phyloP scores from a whole-genome alignment of 2,329 filamentous ascomycete species.

The Coniella lustricola region DNA sequence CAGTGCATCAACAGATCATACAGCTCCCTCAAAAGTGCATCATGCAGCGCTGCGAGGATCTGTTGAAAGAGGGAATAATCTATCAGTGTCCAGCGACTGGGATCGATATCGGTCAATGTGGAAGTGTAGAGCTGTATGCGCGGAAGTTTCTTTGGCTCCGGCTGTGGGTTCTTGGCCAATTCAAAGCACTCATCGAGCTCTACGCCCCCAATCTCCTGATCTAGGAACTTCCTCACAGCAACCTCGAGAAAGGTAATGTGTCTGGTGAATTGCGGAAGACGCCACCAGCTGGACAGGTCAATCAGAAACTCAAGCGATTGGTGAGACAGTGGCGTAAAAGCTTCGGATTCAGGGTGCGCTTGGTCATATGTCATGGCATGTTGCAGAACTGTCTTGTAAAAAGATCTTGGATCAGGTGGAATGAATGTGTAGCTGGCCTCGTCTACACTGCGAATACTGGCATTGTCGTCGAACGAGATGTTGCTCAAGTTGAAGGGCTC shows the following conservation, averaged over 20 bases:
- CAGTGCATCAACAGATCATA: conserved; percentile 82
- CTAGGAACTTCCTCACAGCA: conserved; percentile 73
- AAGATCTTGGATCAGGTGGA: conserved; percentile 72
- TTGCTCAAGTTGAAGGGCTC: conserved; percentile 64
- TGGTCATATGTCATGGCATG: conserved; percentile 64
- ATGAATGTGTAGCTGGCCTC: conserved; percentile 80
- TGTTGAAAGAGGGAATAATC: conserved; percentile 69
- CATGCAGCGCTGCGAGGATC: conserved; percentile 67
- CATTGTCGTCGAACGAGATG: conserved; percentile 53
- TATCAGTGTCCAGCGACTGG: conserved; percentile 58
- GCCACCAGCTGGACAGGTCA: conserved; percentile 82
- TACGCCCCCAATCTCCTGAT: conserved; percentile 73
- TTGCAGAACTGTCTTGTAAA: conserved; percentile 75
- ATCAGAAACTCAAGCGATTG: conserved; percentile 75
- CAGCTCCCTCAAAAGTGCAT: conserved; percentile 76
- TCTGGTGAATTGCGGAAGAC: conserved; percentile 75
- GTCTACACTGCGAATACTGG: conserved; percentile 47
- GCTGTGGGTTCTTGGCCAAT: conserved; percentile 65
- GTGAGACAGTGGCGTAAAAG: conserved; percentile 57
- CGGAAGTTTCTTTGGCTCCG: conserved; percentile 58
- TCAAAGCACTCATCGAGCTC: conserved; percentile 80
- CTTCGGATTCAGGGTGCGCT: conserved; percentile 45
- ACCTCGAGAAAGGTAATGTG: conserved; percentile 80
- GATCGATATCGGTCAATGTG: conserved; percentile 49
- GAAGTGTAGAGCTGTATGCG: conserved; percentile 45